Percentiles rank a stretch among this genome's conserved stretches.
Conservation (phyloP, 148 eudicot species). For the Diospyros kaki region DNA sequence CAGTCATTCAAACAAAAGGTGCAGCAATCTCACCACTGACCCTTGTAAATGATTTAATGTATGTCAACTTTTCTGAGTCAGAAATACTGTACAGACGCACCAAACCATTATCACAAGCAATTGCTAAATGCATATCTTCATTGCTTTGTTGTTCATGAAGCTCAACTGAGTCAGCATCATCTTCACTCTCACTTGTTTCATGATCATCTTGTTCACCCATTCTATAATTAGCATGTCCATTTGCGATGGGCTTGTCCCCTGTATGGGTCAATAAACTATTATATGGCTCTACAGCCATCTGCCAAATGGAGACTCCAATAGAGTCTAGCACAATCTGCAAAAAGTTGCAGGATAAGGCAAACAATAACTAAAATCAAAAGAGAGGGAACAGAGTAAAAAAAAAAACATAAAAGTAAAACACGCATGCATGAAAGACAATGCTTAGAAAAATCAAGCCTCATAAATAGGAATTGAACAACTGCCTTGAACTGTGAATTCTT, state of each 20-base stretch:
- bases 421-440: too few relatives aligned
- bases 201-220: constrained; percentile 31
- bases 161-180: constrained; percentile 38
- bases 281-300: constrained; percentile 65
- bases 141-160: constrained; percentile 31
- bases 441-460: too few relatives aligned
- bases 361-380: neutral
- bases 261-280: neutral
- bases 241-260: constrained; percentile 29
- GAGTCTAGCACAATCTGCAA: constrained; percentile 73
- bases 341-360: neutral
- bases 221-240: constrained; percentile 48
- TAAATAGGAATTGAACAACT: too few relatives aligned
- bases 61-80: constrained; percentile 48
- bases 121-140: constrained; percentile 43
- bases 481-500: too few relatives aligned
- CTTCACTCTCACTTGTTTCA: constrained; percentile 49
- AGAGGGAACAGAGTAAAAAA: neutral
- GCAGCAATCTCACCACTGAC: constrained; percentile 82
- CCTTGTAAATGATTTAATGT: constrained; percentile 66
- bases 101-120: constrained; percentile 96
- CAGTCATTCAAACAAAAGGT: constrained; percentile 7
- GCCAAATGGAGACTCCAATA: constrained; percentile 81
- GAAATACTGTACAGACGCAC: constrained; percentile 61
- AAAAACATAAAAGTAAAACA: neutral